Base-by-base conservation (phyloP, 2,329 filamentous ascomycete genomes). In the Trichoderma sp. region DNA sequence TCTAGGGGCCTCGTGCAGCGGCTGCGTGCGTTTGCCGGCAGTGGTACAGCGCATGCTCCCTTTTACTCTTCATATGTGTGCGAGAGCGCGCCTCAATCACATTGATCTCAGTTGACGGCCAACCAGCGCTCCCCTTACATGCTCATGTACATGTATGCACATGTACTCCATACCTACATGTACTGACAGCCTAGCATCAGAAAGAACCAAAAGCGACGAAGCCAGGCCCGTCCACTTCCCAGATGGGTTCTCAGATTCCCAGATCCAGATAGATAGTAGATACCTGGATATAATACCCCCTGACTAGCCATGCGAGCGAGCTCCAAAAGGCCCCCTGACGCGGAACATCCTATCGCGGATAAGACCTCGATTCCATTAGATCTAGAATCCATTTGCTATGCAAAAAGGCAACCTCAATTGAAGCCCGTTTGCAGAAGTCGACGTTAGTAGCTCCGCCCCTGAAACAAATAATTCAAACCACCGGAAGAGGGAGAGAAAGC, bases 301-400 rank as follows among this genome's bases (percentile, higher is more conserved):
- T 48, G 56, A 30, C 55, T 39, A 43, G 47, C 44, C 47, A 52
- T 19, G 48, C 48, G 34, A 51, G 54, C 39, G 54, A n/a, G 39
- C 43, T 43, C 55, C 34, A 43, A 30, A 52, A 21, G 15, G 47
- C 54, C 59, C 59, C 59, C 59, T 62, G 48, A 54, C 48, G 48
- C 59, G 28, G 56, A 34, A 41, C 43, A 48, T 56, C 51, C 56
- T 63, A 63, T 56, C 51, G 51, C 51, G 47, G 51, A 63, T 63
- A 56, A 56, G 19, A 6, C 28, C 1, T 28, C 28, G 5, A 28
- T 28, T 30, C 7, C 30, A 30, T 30, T 30, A 7, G 30, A 30
- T 30, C 30, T 30, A 9, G 30, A 30, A 30, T 30, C 30, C 44
- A n/a, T 15, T 41, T 41, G 43, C 60, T 63, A 54, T 9, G 44